Evolutionary conservation across 2,329 filamentous ascomycete species (phyloP), one percentile per base, ranked within the genome.

Genomic region (Apiospora rasikravindrae): DNA sequence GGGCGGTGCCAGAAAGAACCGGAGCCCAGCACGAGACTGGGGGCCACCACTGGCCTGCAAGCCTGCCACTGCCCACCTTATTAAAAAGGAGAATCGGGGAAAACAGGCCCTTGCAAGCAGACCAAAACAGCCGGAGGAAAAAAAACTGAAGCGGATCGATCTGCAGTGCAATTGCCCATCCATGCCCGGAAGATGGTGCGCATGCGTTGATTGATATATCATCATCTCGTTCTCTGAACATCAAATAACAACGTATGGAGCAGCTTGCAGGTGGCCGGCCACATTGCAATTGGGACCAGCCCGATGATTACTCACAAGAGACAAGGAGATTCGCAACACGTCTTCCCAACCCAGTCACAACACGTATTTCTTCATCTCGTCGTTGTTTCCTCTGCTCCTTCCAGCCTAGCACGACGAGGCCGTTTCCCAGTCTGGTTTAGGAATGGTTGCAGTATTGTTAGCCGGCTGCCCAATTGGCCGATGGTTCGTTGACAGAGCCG

Each of bases 111-210:
- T n/a, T 1, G 33, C 22, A 19, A 14, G 57, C 29, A 64, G 57
- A 14, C n/a, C n/a, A 33, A 64, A 40, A n/a, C 33, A 64, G 33
- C 57, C 57, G 57, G 57, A 40, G n/a, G n/a, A 40, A 33, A 64
- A 40, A 64, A 64, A 64, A 64, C 57, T 40, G 33, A 64, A 64
- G 57, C 57, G 57, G 57, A 64, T 64, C 57, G 57, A 64, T 64
- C 57, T 64, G 57, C 57, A 64, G 57, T 64, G 57, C 57, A 64
- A 64, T 40, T 64, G 57, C 57, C 57, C 57, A 64, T 64, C 57
- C 57, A 40, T 40, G 11, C 22, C 19, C 37, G 53, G 16, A 61
- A 22, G 29, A 10, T 49, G 45, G 45, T 49, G 22, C 53, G 8
- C 53, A 22, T 61, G 22, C 53, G 19, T 61, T 49, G 45, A 53